Conservation (phyloP, 495 filamentous ascomycete species). For the Tuber melanosporum region DNA sequence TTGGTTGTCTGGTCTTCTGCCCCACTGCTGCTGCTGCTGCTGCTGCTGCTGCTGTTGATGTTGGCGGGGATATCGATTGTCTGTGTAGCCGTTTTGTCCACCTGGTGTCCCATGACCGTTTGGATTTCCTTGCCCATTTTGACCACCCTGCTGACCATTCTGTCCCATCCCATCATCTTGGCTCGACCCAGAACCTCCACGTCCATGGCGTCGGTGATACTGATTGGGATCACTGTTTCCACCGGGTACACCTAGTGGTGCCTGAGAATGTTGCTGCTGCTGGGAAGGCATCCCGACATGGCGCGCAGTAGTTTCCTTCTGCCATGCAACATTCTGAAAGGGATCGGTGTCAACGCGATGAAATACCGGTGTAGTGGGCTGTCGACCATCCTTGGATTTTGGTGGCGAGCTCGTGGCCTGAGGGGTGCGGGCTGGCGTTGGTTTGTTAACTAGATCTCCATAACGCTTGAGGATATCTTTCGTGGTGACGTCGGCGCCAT, state of each 20-base stretch:
- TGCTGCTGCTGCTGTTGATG: slow-evolving; percentile 10
- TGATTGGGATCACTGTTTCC: slow-evolving; percentile 29
- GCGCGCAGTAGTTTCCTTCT: slow-evolving; percentile 72
- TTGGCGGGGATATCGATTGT: slow-evolving; percentile 6
- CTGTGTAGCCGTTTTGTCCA: slow-evolving; percentile 40
- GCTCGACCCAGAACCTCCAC: slow-evolving; percentile 31
- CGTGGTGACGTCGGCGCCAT: slow-evolving; percentile 77
- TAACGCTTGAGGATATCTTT: slow-evolving; percentile 94
- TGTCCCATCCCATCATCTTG: slow-evolving; percentile 45
- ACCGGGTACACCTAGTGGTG: slow-evolving; percentile 13
- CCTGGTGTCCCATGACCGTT: slow-evolving; percentile 40
- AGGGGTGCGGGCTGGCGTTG: slow-evolving; percentile 52
- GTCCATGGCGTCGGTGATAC: slow-evolving; percentile 30
- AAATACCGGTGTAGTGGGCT: slow-evolving; percentile 46
- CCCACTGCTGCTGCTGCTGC: slow-evolving; percentile 21
- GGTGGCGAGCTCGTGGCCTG: slow-evolving; percentile 48
- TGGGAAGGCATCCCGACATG: slow-evolving; percentile 61
- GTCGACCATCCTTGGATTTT: slow-evolving; percentile 49
- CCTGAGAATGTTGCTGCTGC: slow-evolving; percentile 43
- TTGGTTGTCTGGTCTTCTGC: slow-evolving; percentile 22
- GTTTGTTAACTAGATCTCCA: slow-evolving; percentile 63
- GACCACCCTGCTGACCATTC: slow-evolving; percentile 42
- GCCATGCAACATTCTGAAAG: slow-evolving; percentile 61
- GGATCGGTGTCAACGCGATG: slow-evolving; percentile 74
- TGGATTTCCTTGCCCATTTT: slow-evolving; percentile 38